Base-by-base conservation (phyloP, 1,139 yeast genomes). In the Sugiyamaella sp. region DNA sequence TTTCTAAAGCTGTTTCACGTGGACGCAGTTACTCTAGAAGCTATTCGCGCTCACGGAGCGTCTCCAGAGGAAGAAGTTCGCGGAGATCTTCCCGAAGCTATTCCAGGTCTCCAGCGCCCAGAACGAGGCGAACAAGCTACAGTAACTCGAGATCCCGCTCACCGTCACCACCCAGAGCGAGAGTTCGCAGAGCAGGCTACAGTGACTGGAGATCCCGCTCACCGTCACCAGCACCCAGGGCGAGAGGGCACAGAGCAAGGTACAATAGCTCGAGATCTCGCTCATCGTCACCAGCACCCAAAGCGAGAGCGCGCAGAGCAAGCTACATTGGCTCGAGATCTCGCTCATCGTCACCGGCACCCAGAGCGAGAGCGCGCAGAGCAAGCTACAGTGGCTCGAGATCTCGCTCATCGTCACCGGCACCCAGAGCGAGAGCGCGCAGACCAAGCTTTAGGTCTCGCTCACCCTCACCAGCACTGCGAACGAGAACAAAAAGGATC, bases 261-360 rank as follows among this genome's bases (percentile, higher is more conserved):
- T n/a, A n/a, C n/a, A n/a, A n/a, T n/a, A n/a, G n/a, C 40, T 9
- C 40, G 4, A 9, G 4, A 16, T 3, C 40, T 10, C 4, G 17
- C 3, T 38, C 8, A 12, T 38, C 35, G 4, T 14, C 14, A 29
- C 35, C 35, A 5, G 8, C 35, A 6, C 19, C 42, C 4, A 38
- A 3, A 10, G 24, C 53, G 17, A 33, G 56, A 16, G 48, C 54
- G 2, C 37, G 68, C 4, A 16, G n/a, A n/a, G n/a, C n/a, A 50
- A 60, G 64, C 44, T 59, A 29, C 35, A 29, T 12, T 12, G 14
- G 60, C 14, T 67, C 71, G 4, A 53, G 68, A 53, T 60, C 41
- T 12, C 66, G 17, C 3, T 38, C 8, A 12, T 38, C 35, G 4
- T 14, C 14, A 29, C 35, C 35, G 4, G 8, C 35, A 6, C 19